Base-by-base conservation (phyloP, 164 flowering plant genomes). In the Aristolochia contorta region DNA sequence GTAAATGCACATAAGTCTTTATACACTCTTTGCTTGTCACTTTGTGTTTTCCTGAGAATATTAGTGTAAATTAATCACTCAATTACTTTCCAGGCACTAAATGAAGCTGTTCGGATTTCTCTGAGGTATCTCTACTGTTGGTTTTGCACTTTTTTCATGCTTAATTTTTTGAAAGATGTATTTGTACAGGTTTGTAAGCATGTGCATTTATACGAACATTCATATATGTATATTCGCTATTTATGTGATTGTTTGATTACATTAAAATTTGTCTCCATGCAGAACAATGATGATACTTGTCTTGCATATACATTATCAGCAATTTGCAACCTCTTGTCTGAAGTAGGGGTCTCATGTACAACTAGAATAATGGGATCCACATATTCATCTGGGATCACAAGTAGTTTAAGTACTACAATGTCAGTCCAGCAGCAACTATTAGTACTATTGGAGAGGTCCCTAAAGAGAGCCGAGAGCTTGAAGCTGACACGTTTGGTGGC, bases 231-330 rank as follows among this genome's bases (percentile, higher is more conserved):
- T 37, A 0, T 37, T 37, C 43, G 12, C 43, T 10, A 3, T 37
- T 37, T 37, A 37, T 37, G 43, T 37, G 3, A 37, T 8, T 0
- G 43, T 37, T 7, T 37, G 43, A 37, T 37, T 37, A 37, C 43
- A 37, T 37, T 10, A 37, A 37, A 37, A 27, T 56, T 33, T 27
- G 12, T n/a, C 47, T 21, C 46, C 63, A 49, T 87, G 85, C 93
- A 93, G 97, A 84, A 79, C 45, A 80, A 79, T 67, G 83, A 93
- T 78, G 97, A 93, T 65, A 72, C 82, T 47, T 86, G 96, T 72
- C 92, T 93, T 47, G 91, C 97, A 16, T 86, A 86, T 61, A 85
- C 96, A 37, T 73, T 90, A 70, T 79, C 95, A 47, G 87, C 91
- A 53, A 88, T 93, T 61, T 82, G 96, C 76, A 83, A 80, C 73